Evolutionary conservation across 495 filamentous ascomycete genomes (phyloP), one percentile per base, ranked within the genome.

Genomic region (Xylaria venustula): DNA sequence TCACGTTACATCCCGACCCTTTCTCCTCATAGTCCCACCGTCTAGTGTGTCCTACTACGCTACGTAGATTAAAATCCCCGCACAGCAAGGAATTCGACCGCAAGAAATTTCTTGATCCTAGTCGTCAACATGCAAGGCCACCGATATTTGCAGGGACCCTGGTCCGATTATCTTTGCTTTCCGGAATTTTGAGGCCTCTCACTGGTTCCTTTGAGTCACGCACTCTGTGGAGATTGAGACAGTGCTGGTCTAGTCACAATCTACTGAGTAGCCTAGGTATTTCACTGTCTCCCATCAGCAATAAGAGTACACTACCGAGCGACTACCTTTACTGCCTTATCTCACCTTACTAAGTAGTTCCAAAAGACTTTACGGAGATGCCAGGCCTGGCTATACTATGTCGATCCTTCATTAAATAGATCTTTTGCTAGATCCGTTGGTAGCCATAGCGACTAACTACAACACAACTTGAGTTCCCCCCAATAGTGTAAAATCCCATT

Each of bases 1-100:
- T 48, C 45, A 42, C 41, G 15, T 28, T 40, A 30, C 32, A 51
- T 42, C 30, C 14, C 15, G 30, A 47, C 3, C 26, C 54, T 58
- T n/a, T 58, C 42, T 49, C 54, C 44, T 58, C 54, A 56, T 26
- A 34, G 45, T 58, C 22, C 54, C 54, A 49, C 45, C 20, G 20
- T 8, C 30, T 48, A 56, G 22, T 34, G 7, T 36, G 14, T 22
- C 3, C 17, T 47, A 6, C 14, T 11, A 8, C 6, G 14, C 15
- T 9, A 12, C 3, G 37, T 36, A 37, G 26, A 37, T 49, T 25
- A 34, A 44, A 4, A 40, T 42, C 56, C 46, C 56, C 56, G 46
- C 56, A 50, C 3, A 17, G 9, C 14, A n/a, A 50, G 23, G 15
- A 50, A 34, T 34, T 34, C 11, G 30, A 11, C 5, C 30, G 6